A percentile compares a stretch with the other conserved stretches of the same genome.
Evolutionary conservation across 1,284 basidiomycete genomes (phyloP).

Genomic region (Porogramme epimiltina): DNA sequence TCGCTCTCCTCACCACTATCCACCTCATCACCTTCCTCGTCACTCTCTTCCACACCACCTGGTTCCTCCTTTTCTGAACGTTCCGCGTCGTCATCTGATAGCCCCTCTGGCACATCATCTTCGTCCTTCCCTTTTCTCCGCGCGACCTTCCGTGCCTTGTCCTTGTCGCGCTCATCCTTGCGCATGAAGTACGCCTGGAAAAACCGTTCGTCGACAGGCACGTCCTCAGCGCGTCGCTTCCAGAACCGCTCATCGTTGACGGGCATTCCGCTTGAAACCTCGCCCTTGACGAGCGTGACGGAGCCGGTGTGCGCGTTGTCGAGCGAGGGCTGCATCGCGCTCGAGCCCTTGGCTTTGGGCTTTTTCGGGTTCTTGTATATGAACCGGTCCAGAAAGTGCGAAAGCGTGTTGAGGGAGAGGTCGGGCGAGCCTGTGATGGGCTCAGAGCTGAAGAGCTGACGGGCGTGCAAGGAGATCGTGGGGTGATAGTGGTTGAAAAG

Average conservation of each 20-base stretch:
- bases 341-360: constrained; percentile 70
- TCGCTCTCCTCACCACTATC: constrained; percentile 22
- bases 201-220: constrained; percentile 89
- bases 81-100: constrained; percentile 14
- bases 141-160: constrained; percentile 48
- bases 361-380: constrained; percentile 98
- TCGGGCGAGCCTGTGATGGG: constrained; percentile 84
- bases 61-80: constrained; percentile 24
- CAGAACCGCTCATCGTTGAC: constrained; percentile 85
- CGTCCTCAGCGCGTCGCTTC: constrained; percentile 70
- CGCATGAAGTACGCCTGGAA: constrained; percentile 68
- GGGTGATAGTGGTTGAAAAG: constrained; percentile 92
- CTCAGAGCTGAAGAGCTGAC: constrained; percentile 73
- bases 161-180: constrained; percentile 56
- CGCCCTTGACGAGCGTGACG: constrained; percentile 77
- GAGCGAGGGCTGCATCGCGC: constrained; percentile 95
- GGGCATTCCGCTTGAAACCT: constrained; percentile 46
- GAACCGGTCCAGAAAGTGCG: constrained; percentile 61
- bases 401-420: constrained; percentile 90
- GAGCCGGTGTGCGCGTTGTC: constrained; percentile 59
- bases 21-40: constrained; percentile 38
- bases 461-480: constrained; percentile 84
- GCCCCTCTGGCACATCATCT: constrained; percentile 27
- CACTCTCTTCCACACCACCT: constrained; percentile 25
- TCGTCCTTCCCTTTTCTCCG: constrained; percentile 42